Evolutionary conservation across 352 stramenopile genomes (phyloP).

Genomic region (Phytophthora litchii): DNA sequence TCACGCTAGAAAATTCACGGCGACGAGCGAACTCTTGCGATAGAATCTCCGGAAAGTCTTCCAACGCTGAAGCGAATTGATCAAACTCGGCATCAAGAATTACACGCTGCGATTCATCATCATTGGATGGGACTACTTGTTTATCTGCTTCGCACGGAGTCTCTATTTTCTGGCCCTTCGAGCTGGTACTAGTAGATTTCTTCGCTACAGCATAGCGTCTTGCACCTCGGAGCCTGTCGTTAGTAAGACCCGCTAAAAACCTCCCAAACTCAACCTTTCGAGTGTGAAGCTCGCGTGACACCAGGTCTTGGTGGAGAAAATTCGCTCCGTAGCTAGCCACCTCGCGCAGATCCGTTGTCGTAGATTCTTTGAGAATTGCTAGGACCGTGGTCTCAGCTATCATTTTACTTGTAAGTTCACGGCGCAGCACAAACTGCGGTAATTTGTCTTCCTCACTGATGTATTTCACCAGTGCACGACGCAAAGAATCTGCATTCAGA

Average conservation of each 20-base stretch:
- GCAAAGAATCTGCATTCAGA: constrained; percentile 60
- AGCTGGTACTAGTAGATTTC: neutral
- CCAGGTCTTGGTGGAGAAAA: constrained; percentile 67
- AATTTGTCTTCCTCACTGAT: constrained; percentile 52
- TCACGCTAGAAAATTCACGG: constrained; percentile 73
- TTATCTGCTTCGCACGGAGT: constrained; percentile 2
- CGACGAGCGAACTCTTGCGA: constrained; percentile 64
- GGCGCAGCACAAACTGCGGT: constrained; percentile 67
- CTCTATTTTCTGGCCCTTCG: neutral
- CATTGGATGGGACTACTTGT: neutral
- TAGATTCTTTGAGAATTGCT: constrained; percentile 59
- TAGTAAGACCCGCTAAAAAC: constrained; percentile 60
- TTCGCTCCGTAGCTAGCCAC: constrained; percentile 44
- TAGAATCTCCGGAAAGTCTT: constrained; percentile 66
- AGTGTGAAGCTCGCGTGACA: constrained; percentile 68
- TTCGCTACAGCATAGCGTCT: constrained; percentile 30
- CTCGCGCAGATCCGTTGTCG: constrained; percentile 59
- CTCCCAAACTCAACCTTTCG: constrained; percentile 56
- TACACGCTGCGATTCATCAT: neutral
- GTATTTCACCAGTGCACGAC: constrained; percentile 60
- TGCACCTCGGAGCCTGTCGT: constrained; percentile 57
- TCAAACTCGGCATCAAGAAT: constrained; percentile 42
- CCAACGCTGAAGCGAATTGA: constrained; percentile 37
- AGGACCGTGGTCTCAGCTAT: constrained; percentile 70
- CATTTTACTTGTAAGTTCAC: constrained; percentile 78